phyloP scores from a whole-genome alignment of 1,284 basidiomycete species.

The Irpex sp. region DNA sequence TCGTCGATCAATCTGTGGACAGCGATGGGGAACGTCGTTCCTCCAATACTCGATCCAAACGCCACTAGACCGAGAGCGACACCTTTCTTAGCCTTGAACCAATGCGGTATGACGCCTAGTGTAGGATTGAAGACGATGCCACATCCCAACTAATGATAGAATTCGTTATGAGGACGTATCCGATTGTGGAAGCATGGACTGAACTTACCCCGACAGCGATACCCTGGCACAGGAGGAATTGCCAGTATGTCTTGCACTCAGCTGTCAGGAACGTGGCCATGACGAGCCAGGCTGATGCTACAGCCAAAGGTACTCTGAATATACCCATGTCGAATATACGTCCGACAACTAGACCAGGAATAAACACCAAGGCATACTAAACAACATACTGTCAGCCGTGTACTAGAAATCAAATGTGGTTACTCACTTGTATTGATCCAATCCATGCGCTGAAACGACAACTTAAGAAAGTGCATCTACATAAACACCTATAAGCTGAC shows the following conservation, averaged over 20 bases:
- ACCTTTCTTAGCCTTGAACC: slow-evolving; percentile 35
- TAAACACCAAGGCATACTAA: slow-evolving; percentile 38
- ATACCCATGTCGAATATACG: slow-evolving; percentile 46
- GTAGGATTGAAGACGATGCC: slow-evolving; percentile 39
- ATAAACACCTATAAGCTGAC: slow-evolving; percentile 15
- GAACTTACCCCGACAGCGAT: slow-evolving; percentile 32
- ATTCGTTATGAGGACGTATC: slow-evolving; percentile 7
- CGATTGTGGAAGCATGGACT: slow-evolving; percentile 11
- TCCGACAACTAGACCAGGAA: slow-evolving; percentile 40
- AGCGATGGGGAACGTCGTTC: slow-evolving; percentile 35
- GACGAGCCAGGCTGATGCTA: slow-evolving; percentile 28
- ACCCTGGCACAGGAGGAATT: slow-evolving; percentile 43
- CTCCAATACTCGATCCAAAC: slow-evolving; percentile 36
- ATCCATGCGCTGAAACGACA: slow-evolving; percentile 58
- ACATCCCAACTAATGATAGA: slow-evolving; percentile 16
- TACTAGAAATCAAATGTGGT: not conserved
- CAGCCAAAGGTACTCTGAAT: slow-evolving; percentile 33
- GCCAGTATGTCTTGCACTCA: slow-evolving; percentile 44
- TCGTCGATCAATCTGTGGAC: slow-evolving; percentile 30
- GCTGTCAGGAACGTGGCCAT: slow-evolving; percentile 40
- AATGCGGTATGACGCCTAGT: slow-evolving; percentile 37
- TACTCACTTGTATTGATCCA: slow-evolving; percentile 41
- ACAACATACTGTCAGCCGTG: not conserved
- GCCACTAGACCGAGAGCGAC: slow-evolving; percentile 35
- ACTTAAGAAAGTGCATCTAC: not conserved